Evolutionary conservation across 345 rosid genomes (phyloP).

Genomic region (Eucalyptus victrix): DNA sequence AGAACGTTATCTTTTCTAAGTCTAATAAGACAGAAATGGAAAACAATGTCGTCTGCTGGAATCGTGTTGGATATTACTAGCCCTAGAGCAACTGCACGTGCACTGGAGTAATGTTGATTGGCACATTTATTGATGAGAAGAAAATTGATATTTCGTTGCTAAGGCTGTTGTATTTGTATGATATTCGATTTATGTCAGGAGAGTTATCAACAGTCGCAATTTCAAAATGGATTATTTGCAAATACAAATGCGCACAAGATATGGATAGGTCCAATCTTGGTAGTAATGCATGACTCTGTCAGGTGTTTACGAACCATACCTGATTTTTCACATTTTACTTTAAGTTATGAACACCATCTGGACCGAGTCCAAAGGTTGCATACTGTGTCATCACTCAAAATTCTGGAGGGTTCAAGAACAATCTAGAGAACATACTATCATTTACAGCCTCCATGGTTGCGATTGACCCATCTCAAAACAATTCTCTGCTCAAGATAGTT

Average conservation of each 20-base stretch:
- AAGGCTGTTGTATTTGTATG: neutral
- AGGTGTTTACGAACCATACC: neutral
- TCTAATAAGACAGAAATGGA: neutral
- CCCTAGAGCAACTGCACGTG: neutral
- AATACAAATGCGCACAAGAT: neutral
- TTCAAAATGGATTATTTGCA: neutral
- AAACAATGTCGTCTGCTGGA: rapidly evolving
- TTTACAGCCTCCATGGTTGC: neutral
- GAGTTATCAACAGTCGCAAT: neutral
- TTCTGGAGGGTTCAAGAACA: neutral
- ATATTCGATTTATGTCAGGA: neutral
- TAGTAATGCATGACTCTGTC: neutral
- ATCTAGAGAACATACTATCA: neutral
- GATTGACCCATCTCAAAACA: neutral
- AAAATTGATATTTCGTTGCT: neutral
- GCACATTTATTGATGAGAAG: neutral
- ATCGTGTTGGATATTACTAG: neutral
- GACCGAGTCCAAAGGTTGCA: neutral
- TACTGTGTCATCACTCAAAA: neutral
- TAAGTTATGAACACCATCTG: neutral
- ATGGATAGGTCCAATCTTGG: neutral
- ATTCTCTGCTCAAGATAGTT: neutral
- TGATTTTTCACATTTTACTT: neutral
- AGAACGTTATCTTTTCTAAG: neutral
- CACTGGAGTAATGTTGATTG: neutral